Evolutionary conservation across 1,284 basidiomycete species (phyloP).

Genomic region (Cryptococcus neoformans): DNA sequence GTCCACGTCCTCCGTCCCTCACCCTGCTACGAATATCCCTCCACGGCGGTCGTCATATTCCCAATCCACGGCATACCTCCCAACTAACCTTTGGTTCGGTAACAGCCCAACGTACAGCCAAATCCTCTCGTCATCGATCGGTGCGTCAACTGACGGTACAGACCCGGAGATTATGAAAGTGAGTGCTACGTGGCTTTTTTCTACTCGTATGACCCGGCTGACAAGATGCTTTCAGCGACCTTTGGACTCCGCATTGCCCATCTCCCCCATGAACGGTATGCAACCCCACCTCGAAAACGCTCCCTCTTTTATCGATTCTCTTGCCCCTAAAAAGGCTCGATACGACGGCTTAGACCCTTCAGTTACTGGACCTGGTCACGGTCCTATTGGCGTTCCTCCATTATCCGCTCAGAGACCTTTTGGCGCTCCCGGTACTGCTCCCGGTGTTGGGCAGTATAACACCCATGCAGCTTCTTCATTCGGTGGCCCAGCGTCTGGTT

Average conservation of each 20-base stretch:
- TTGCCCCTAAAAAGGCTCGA: constrained; percentile 73
- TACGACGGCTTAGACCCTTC: constrained; percentile 60
- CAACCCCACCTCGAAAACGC: constrained; percentile 23
- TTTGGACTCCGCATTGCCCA: constrained; percentile 58
- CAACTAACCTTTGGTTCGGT: background rate
- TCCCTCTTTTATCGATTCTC: constrained; percentile 68
- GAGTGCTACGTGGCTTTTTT: constrained; percentile 47
- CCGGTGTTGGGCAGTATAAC: background rate
- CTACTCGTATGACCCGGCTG: background rate
- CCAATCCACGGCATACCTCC: constrained; percentile 1
- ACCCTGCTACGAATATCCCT: no score
- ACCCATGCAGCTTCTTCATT: background rate
- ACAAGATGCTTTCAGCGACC: constrained; percentile 41
- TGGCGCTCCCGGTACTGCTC: no score
- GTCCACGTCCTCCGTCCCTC: no score
- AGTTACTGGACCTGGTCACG: constrained; percentile 49
- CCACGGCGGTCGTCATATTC: background rate
- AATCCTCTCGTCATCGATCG: constrained; percentile 15
- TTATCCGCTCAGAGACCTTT: no score
- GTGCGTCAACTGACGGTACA: constrained; percentile 13
- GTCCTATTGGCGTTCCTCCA: background rate
- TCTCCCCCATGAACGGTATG: constrained; percentile 28
- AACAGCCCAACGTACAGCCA: constrained; percentile 16
- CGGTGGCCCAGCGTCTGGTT: no score
- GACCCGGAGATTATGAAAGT: constrained; percentile 41